Evolutionary conservation across 116 monocot genomes (phyloP).

Genomic region (Cymodocea nodosa): DNA sequence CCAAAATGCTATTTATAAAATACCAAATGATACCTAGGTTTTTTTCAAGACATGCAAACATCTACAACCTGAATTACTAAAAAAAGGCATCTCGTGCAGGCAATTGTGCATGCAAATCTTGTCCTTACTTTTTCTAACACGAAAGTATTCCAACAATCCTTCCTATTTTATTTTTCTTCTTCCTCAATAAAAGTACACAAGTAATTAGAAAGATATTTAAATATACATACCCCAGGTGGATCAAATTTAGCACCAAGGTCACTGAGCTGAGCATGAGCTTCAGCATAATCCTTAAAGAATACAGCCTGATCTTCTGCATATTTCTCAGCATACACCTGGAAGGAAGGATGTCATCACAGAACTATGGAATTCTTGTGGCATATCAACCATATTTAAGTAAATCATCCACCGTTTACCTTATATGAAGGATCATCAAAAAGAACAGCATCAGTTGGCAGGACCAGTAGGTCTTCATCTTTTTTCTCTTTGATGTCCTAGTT

Average conservation of each 20-base stretch:
- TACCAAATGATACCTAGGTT: no score
- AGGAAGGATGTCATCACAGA: not conserved
- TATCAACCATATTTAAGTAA: not conserved
- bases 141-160: no score
- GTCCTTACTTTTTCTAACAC: no score
- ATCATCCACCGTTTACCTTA: slow-evolving; percentile 33
- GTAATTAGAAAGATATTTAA: not conserved
- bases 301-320: slow-evolving; percentile 85
- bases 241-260: slow-evolving; percentile 89
- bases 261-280: slow-evolving; percentile 95
- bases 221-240: slow-evolving; percentile 58
- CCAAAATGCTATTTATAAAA: no score
- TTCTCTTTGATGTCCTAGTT: slow-evolving; percentile 79
- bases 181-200: not conserved
- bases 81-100: no score
- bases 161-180: no score
- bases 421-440: slow-evolving; percentile 92
- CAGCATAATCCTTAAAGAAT: slow-evolving; percentile 92
- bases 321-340: slow-evolving; percentile 79
- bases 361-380: not conserved
- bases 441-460: slow-evolving; percentile 90
- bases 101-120: no score
- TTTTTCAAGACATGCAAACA: no score
- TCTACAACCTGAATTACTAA: no score
- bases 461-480: slow-evolving; percentile 86